Evolutionary conservation across 257 asterid genomes (phyloP).

Genomic region (Capsicum baccatum): DNA sequence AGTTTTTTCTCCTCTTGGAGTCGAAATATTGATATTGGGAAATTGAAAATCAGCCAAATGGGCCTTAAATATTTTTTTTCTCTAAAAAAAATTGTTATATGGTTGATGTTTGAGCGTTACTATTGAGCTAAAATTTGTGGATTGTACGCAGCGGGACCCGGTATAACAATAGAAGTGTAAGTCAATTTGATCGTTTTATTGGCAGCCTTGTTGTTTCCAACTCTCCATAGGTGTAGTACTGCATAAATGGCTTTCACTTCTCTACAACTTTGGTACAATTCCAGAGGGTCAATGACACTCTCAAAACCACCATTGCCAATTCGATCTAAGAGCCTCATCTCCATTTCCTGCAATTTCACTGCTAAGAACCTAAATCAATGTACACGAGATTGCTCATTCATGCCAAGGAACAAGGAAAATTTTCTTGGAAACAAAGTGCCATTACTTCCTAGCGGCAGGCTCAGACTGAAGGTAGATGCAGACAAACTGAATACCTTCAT

Average conservation of each 20-base stretch:
- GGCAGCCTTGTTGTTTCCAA: not conserved
- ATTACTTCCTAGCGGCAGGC: not conserved
- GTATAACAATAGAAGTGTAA: not conserved
- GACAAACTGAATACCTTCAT: not conserved
- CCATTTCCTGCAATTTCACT: not conserved
- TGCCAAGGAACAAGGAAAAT: not conserved
- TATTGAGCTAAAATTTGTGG: slow-evolving; percentile 4
- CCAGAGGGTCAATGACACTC: not conserved
- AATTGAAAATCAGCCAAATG: too few species aligned
- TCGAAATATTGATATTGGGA: too few species aligned
- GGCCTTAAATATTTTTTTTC: too few species aligned
- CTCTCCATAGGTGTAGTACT: not conserved
- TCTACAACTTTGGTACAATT: not conserved
- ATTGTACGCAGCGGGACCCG: not conserved
- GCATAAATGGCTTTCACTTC: slow-evolving; percentile 2
- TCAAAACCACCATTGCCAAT: not conserved
- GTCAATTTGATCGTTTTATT: not conserved
- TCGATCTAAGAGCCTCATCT: not conserved
- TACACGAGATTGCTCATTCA: slow-evolving; percentile 16
- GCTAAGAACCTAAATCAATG: not conserved
- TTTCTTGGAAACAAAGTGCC: not conserved
- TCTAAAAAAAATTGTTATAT: too few species aligned
- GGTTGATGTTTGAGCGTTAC: too few species aligned
- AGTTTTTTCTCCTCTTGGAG: too few species aligned
- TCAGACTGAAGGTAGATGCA: slow-evolving; percentile 36